Base-by-base conservation (phyloP, 805 yeast species). In the Torulaspora delbrueckii region DNA sequence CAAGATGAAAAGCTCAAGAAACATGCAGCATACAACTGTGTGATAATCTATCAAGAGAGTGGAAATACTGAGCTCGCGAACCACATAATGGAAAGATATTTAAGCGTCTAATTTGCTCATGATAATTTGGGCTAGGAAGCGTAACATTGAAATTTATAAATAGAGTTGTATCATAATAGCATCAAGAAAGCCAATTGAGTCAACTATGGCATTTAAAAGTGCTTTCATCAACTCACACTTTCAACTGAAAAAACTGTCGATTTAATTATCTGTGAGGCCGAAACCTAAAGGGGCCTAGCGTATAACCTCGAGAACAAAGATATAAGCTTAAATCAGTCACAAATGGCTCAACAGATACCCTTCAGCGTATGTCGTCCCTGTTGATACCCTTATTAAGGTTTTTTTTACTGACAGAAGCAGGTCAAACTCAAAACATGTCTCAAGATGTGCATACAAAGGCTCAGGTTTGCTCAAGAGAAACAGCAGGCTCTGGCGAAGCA, bases 21-120 rank as follows among this genome's bases (percentile, higher is more conserved):
- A 53, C 96, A 87, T 52, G 86, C 96, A 0, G 97, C 97, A 1
- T 88, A 90, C 59, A 91, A 91, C 59, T 68, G 89, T 54, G 74
- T 81, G 26, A 72, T 83, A 56, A 84, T 91, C 19, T 91, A 87
- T 65, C 81, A 80, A 47, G 71, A 76, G 52, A 82, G 82, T 59
- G 95, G 95, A 4, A 90, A 90, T 59, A 68, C 78, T 9, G 67
- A 67, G 43, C 69, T 82, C 35, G 90, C 96, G 0, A 73, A 78
- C 45, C 65, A 69, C 31, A 62, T 90, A 16, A 80, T 87, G 67
- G 84, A 82, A 42, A 67, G 74, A 59, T 83, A 85, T 63, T 69
- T 91, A 39, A 76, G 72, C 22, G 65, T 82, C 13, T 77, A 57
- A 53, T 14, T 19, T 12, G 18, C 14, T n/a, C 37, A 26, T 5